Base-by-base conservation (phyloP, 371 early-diverging fungal genomes). In the Gilbertella persicaria region DNA sequence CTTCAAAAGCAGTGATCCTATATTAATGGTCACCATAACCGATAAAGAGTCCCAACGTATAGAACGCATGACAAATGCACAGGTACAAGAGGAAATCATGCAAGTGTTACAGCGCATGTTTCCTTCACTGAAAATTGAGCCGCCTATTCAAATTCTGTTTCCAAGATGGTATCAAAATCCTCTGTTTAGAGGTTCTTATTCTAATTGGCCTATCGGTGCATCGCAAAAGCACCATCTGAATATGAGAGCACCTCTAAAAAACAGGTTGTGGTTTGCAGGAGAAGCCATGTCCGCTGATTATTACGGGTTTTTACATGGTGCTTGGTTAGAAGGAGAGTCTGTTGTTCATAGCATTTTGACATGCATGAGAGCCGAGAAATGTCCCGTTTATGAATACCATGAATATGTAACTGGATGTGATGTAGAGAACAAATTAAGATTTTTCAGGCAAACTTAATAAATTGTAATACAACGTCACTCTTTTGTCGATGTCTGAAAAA, bases 121-220 rank as follows among this genome's bases (percentile, higher is more conserved):
- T 48, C 62, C 66, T 6, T 21, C 30, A 4, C 19, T 12, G 2
- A 20, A 40, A 2, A 33, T 58, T 8, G 50, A 68, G 6, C 53
- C 54, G 16, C 66, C 73, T 2, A 57, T 46, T 2, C 60, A 64
- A 1, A 67, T 78, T 1, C 25, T 74, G 12, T 47, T 78, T 30
- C 74, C 74, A 33, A 69, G 74, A 13, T 78, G 78, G 78, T 64
- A 67, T 29, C 53, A 46, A 21, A 66, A 78, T 38, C 78, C 78
- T 16, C 58, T 78, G 7, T 78, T 78, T 50, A 56, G 72, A 28
- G 74, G 78, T 5, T 60, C 66, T n/a, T 78, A 78, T 45, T 71
- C 72, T 2, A 78, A 78, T 39, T 78, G 76, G 76, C 70, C 73
- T 12, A 56, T 72, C 17, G 76, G 76, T 25, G 64, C 62, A 12